phyloP scores from a whole-genome alignment of 106 monocot species.

The Iris macrosiphon region DNA sequence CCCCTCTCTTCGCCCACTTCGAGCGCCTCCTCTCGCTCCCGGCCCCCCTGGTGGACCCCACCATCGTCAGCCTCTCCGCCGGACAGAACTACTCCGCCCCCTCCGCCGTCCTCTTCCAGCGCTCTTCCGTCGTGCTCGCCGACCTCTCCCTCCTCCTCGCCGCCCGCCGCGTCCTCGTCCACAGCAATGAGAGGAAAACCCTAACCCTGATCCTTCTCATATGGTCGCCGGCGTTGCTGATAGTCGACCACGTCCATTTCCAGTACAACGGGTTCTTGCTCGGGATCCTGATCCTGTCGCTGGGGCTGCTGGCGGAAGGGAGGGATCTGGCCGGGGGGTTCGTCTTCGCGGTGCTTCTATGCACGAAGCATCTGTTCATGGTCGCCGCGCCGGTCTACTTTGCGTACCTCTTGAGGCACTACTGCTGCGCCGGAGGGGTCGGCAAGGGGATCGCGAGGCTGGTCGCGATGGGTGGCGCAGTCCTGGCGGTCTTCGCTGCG shows the following conservation, averaged over 20 bases:
- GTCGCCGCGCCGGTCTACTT: slow-evolving; percentile 91
- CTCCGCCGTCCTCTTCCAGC: slow-evolving; percentile 53
- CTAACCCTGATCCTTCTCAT: slow-evolving; percentile 30
- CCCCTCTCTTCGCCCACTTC: slow-evolving; percentile 91
- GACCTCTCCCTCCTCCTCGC: slow-evolving; percentile 57
- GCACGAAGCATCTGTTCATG: slow-evolving; percentile 86
- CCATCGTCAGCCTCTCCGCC: slow-evolving; percentile 25
- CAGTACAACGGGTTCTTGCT: slow-evolving; percentile 88
- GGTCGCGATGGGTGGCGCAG: slow-evolving; percentile 48
- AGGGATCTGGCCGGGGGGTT: slow-evolving; percentile 64
- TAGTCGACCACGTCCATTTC: slow-evolving; percentile 93
- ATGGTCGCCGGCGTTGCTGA: slow-evolving; percentile 68
- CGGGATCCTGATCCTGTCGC: slow-evolving; percentile 60
- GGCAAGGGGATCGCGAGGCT: slow-evolving; percentile 37
- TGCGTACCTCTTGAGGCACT: slow-evolving; percentile 80
- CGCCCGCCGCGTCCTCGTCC: slow-evolving; percentile 23
- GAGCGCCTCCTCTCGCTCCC: slow-evolving; percentile 71
- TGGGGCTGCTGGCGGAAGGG: slow-evolving; percentile 49
- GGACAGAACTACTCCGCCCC: slow-evolving; percentile 14
- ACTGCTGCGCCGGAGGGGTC: slow-evolving; percentile 48
- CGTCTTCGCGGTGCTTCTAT: slow-evolving; percentile 64
- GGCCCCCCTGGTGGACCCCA: slow-evolving; percentile 34
- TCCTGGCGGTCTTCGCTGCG: slow-evolving; percentile 40
- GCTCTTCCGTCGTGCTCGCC: slow-evolving; percentile 35
- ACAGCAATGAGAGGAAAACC: slow-evolving; percentile 5